phyloP scores from a whole-genome alignment of 2,329 filamentous ascomycete genomes.

The Colletotrichum tabaci region DNA sequence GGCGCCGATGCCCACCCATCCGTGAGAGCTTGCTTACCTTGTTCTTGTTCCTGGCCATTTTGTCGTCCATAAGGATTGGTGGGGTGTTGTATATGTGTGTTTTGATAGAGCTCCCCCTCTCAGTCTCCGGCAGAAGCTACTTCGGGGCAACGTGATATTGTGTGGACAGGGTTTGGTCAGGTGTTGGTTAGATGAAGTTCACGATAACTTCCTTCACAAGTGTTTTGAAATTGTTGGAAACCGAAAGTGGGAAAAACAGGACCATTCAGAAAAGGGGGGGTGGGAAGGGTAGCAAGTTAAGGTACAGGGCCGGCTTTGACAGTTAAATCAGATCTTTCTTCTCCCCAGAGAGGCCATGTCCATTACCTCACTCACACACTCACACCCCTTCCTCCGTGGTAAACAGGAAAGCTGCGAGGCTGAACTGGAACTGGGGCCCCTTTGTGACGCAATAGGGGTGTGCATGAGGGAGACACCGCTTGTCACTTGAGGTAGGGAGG shows the following conservation, averaged over 20 bases:
- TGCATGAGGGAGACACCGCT: slow-evolving; percentile 3
- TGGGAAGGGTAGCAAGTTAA: neutral
- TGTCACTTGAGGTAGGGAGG: neutral
- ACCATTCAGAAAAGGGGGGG: neutral
- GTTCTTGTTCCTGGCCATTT: slow-evolving; percentile 42
- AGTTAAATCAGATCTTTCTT: neutral
- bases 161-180: neutral
- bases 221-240: neutral
- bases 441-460: slow-evolving; percentile 40
- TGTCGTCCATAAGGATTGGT: slow-evolving; percentile 32
- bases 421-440: slow-evolving; percentile 16
- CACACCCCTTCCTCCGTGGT: neutral
- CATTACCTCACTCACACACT: slow-evolving; percentile 36
- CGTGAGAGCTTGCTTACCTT: slow-evolving; percentile 27
- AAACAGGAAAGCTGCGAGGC: slow-evolving; percentile 10
- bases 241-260: neutral
- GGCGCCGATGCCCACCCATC: no score
- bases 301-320: neutral
- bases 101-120: neutral
- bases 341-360: neutral
- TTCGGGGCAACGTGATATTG: neutral
- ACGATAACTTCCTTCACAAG: neutral
- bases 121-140: neutral
- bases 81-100: neutral
- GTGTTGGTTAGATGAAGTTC: neutral